Evolutionary conservation across 495 filamentous ascomycete genomes (phyloP).

Genomic region (Penicillium chermesinum): DNA sequence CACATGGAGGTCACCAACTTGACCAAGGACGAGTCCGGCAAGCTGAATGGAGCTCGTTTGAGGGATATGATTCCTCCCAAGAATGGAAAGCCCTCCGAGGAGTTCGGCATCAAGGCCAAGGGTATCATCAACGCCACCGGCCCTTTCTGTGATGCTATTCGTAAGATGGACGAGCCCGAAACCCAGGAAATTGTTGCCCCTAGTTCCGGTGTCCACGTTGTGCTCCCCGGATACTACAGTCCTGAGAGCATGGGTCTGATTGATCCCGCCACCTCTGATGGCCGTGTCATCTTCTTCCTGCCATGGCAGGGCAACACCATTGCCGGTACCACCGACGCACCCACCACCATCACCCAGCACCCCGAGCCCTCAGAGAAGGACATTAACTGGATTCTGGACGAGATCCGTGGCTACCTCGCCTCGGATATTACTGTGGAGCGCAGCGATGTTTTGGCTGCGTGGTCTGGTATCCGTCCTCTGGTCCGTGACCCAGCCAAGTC

Average conservation of each 20-base stretch:
- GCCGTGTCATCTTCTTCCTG: conserved; percentile 97
- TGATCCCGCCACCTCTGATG: conserved; percentile 90
- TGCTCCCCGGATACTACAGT: conserved; percentile 92
- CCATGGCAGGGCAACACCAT: conserved; percentile 99
- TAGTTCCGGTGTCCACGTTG: conserved; percentile 88
- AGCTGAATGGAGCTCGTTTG: conserved; percentile 71
- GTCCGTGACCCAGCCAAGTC: conserved; percentile 92
- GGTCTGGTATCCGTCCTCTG: conserved; percentile 90
- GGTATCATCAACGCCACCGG: conserved; percentile 97
- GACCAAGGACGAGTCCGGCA: conserved; percentile 73
- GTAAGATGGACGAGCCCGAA: conserved; percentile 77
- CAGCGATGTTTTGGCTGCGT: conserved; percentile 91
- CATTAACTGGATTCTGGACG: conserved; percentile 93
- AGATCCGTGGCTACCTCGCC: conserved; percentile 82
- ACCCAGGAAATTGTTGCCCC: conserved; percentile 88
- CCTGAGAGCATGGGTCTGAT: conserved; percentile 95
- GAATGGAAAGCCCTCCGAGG: conserved; percentile 48
- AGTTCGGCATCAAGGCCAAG: conserved; percentile 76
- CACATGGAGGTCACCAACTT: conserved; percentile 85
- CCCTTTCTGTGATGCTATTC: conserved; percentile 88
- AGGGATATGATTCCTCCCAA: conserved; percentile 66
- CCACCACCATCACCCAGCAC: conserved; percentile 73
- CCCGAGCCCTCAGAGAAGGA: conserved; percentile 88
- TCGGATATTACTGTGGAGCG: conserved; percentile 92
- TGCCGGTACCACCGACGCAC: conserved; percentile 90